A percentile compares a stretch with the other conserved stretches of the same genome.
These are phyloP conservation scores for Rhodosporidiobolus odoratus DNA, from an alignment of 768 basidiomycete genomes.

Conservation along the genomic window DNA sequence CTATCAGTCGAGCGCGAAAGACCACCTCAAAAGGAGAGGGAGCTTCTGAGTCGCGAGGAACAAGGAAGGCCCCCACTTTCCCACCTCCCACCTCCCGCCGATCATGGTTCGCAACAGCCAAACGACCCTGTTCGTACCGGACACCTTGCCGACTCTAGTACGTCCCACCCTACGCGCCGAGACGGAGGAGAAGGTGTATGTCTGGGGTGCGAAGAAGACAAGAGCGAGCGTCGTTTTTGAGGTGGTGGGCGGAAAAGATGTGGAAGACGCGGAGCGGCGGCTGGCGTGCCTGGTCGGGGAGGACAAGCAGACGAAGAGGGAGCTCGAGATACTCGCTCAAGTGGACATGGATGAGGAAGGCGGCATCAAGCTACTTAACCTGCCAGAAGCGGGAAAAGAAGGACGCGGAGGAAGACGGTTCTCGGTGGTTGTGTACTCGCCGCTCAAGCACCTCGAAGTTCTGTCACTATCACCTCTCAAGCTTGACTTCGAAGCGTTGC, in stretches of 20 bases:
- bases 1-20: background rate
- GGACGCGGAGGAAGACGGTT: background rate
- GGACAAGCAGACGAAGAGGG: background rate
- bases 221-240: background rate
- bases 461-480: conserved; percentile 54
- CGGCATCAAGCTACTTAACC: no score
- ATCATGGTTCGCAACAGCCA: no score
- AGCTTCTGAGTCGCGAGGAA: conserved; percentile 9
- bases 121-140: conserved; percentile 7
- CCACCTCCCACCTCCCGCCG: background rate
- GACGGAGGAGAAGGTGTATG: background rate
- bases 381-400: no score
- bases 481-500: conserved; percentile 38
- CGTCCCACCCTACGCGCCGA: background rate
- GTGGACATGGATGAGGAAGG: background rate
- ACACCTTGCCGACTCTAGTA: background rate
- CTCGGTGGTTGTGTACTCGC: conserved; percentile 53
- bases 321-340: background rate
- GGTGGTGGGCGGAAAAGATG: background rate
- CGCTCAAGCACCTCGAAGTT: conserved; percentile 56
- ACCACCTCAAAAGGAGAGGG: conserved; percentile 18
- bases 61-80: background rate
- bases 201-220: background rate
- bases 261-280: background rate
- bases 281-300: background rate